phyloP scores from a whole-genome alignment of 257 asterid genomes.

The Nicotiana tomentosiformis region DNA sequence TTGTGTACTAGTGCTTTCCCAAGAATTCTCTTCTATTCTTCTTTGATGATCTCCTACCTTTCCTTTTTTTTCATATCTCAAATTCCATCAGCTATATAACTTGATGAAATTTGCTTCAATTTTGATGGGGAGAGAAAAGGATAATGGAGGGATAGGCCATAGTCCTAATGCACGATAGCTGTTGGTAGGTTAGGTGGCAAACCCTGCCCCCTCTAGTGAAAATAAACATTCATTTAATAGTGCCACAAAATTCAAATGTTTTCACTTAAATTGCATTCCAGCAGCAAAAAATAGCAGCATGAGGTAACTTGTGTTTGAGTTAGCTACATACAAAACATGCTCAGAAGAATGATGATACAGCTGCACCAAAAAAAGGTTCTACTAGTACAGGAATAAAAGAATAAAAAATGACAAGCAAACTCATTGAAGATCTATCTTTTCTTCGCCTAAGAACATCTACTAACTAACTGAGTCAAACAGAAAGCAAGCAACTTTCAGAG shows the following conservation, averaged over 20 bases:
- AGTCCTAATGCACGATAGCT: conserved; percentile 55
- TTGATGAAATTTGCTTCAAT: not conserved
- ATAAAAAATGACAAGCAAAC: not conserved
- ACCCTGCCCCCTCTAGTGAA: conserved; percentile 34
- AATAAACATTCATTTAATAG: not conserved
- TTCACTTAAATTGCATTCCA: not conserved
- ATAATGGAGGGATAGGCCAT: conserved; percentile 28
- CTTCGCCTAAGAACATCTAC: not conserved
- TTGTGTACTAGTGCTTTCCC: not conserved
- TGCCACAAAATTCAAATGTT: conserved; percentile 1
- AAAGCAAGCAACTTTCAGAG: not conserved
- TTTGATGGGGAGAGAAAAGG: conserved; percentile 13
- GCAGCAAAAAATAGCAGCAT: not conserved
- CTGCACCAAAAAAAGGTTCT: not conserved
- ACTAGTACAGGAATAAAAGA: not conserved
- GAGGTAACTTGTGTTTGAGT: not conserved
- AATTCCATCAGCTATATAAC: not conserved
- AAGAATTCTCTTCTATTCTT: not conserved
- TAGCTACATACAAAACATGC: not conserved
- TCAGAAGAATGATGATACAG: not conserved
- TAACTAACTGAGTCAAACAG: not conserved
- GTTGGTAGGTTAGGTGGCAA: conserved; percentile 77
- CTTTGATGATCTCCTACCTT: not conserved
- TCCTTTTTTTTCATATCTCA: not conserved
- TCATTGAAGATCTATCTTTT: not conserved